Conservation (phyloP, 192 early-diverging fungal species). For the Oehlia diaphana region DNA sequence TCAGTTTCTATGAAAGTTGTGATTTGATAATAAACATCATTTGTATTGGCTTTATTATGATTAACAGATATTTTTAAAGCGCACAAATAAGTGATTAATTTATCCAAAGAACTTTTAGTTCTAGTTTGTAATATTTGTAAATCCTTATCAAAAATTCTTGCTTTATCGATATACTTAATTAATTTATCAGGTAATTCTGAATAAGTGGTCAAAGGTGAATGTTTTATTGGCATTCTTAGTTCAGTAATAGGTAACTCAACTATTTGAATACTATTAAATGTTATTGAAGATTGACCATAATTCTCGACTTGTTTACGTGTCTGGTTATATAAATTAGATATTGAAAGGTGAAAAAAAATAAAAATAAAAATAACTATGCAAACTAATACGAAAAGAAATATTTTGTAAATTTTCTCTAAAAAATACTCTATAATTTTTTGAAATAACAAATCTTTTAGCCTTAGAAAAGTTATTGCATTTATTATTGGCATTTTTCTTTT, state of each 20-base stretch:
- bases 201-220: slow-evolving; percentile 39
- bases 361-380: too few species aligned
- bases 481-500: too few species aligned
- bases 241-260: slow-evolving; percentile 51
- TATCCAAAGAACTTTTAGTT: slow-evolving; percentile 50
- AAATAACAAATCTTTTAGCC: too few species aligned
- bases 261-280: slow-evolving; percentile 42
- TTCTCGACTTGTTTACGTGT: too few species aligned
- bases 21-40: slow-evolving; percentile 27
- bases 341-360: too few species aligned
- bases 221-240: slow-evolving; percentile 47
- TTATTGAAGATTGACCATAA: slow-evolving; percentile 22
- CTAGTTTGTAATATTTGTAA: slow-evolving; percentile 48
- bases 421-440: too few species aligned
- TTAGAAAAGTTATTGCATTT: too few species aligned
- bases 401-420: too few species aligned
- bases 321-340: too few species aligned
- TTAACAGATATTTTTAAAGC: slow-evolving; percentile 33
- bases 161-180: slow-evolving; percentile 37
- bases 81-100: slow-evolving; percentile 49
- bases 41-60: slow-evolving; percentile 30
- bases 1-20: slow-evolving; percentile 26
- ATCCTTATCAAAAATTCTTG: slow-evolving; percentile 39
- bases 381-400: too few species aligned
- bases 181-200: slow-evolving; percentile 39